Evolutionary conservation across 305 asterid species (phyloP), one percentile per base, ranked within the genome.

Genomic region (Fraxinus sp.): DNA sequence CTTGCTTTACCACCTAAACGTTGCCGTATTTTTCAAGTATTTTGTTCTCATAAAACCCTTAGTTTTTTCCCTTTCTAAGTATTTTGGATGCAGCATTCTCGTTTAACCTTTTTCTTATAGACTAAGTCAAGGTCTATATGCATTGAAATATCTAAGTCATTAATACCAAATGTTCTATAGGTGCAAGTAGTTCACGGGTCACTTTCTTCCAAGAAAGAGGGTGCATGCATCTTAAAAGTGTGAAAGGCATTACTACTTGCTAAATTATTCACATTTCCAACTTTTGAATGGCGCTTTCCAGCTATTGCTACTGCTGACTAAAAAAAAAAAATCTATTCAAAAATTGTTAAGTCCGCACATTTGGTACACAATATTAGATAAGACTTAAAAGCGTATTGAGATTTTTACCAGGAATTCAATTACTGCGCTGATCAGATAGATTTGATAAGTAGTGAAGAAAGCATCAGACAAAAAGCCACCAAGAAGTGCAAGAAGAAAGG

Each of bases 391-490:
- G 55, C 0, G n/a, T 13, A 13, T 3, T 46, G 57, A 46, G 57
- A 13, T 11, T 46, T 44, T 46, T 94, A 94, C 98, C 93, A 94
- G 86, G 76, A 94, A 89, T 85, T 95, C 90, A 70, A 90, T 85
- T 0, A 88, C 18, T 0, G 98, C 97, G 37, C 95, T 90, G 78
- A 91, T 77, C 80, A 92, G 78, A 85, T 92, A 94, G 82, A 94
- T 90, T 71, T 74, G 81, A 46, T 88, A 96, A 74, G 97, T 90
- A 20, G 94, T 93, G 97, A 86, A 88, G 87, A 91, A 92, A 1
- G 99, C 97, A 78, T 96, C 99, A 0, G 97, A 96, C 7, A 94
- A 76, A 85, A 96, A 92, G n/a, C 99, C 99, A 28, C 99, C 99
- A 14, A 94, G 91, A 2, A 96, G 93, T 1, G 98, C 97, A 9